A percentile compares a stretch with the other conserved stretches of the same genome.
Evolutionary conservation across 2,329 filamentous ascomycete genomes (phyloP).

Genomic region (Cercospora sp.): DNA sequence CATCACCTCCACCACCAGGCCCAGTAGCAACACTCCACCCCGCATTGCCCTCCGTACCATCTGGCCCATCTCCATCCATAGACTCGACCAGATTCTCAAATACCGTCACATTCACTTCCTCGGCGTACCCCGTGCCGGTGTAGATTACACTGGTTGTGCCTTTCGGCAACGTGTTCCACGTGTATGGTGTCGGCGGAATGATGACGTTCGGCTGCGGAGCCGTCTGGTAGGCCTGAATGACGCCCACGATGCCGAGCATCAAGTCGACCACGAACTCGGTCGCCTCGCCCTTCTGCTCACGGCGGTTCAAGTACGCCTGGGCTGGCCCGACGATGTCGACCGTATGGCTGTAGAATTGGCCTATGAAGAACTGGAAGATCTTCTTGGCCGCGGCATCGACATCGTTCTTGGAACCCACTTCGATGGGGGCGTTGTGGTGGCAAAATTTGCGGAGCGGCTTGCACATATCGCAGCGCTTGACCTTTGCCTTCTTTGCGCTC

Average conservation of each 20-base stretch:
- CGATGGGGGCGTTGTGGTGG: background rate
- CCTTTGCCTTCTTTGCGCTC: background rate
- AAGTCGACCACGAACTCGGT: background rate
- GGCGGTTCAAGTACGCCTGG: background rate
- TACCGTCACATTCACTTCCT: background rate
- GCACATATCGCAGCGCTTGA: background rate
- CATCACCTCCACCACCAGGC: background rate
- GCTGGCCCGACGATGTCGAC: background rate
- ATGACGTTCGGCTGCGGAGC: background rate
- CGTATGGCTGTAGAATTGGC: background rate
- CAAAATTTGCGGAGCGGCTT: background rate
- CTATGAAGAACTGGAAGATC: conserved; percentile 6
- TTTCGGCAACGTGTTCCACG: background rate
- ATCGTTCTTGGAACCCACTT: background rate
- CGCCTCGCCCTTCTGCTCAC: background rate
- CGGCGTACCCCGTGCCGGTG: background rate
- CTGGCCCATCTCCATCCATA: background rate
- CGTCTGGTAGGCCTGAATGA: conserved; percentile 3
- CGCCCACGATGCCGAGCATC: background rate
- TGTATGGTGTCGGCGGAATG: background rate
- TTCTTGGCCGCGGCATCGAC: background rate
- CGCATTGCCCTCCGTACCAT: background rate
- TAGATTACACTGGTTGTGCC: background rate
- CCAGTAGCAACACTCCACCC: background rate
- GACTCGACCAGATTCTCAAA: background rate